Evolutionary conservation across 2,329 filamentous ascomycete genomes (phyloP), one percentile per base, ranked within the genome.

Genomic region (Fusarium sp.): DNA sequence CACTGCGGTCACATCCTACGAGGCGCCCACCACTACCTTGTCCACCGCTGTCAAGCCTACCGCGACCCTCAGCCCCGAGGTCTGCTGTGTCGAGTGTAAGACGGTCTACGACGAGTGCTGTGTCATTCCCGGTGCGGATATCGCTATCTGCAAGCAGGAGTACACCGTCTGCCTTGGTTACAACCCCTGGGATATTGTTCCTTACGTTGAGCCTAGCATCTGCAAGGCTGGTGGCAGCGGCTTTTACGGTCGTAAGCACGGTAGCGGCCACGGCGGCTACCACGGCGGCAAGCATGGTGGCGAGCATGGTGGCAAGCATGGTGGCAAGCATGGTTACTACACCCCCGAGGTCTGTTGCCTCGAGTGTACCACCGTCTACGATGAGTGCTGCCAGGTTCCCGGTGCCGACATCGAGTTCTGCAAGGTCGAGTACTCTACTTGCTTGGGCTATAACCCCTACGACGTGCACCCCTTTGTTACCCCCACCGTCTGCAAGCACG

Each of bases 391-490:
- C 10, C n/a, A 8, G 2, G 5, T 37, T 8, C 21, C 29, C 2
- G 59, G 60, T 4, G 38, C 49, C 2, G 38, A 61, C 4, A 52
- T 64, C 6, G 10, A 37, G 2, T 5, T 52, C 2, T 63, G 61
- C 23, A 63, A 63, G 45, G 4, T 11, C 9, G 10, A 31, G 6
- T 63, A 63, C 33, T 61, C 60, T 4, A 19, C 45, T 29, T 63
- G 61, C 14, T 56, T 63, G 25, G 61, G 61, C 1, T 63, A 63
- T 50, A 63, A 52, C 55, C 60, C 61, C 17, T 64, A 25, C 31
- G 47, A 45, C 3, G 11, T 43, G 6, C 10, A 21, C 9, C 32
- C 44, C 11, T 61, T 33, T 6, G 53, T 41, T 9, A 42, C 49
- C 42, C 50, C 61, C 7, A 36, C 27, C n/a, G 32, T 33, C 23